These are phyloP conservation scores for Penicillium crystallinum DNA, from an alignment of 495 filamentous ascomycete species.

Conservation along the genomic window DNA sequence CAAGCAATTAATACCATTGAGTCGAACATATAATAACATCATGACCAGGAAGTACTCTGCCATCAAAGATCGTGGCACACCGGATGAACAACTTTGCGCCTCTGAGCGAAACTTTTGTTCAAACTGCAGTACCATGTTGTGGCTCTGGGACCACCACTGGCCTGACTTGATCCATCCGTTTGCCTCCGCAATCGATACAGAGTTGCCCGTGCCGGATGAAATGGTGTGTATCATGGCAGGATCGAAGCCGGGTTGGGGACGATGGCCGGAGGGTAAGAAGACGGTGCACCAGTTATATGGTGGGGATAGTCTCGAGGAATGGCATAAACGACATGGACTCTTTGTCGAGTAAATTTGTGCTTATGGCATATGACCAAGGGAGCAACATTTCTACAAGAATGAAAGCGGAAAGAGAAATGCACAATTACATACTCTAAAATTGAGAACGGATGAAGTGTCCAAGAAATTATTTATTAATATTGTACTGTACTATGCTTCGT, in stretches of 20 bases:
- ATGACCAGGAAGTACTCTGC: constrained; percentile 46
- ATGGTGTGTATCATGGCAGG: constrained; percentile 48
- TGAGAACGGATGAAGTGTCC: background rate
- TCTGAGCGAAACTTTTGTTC: constrained; percentile 52
- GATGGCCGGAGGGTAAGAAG: constrained; percentile 50
- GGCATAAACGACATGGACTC: constrained; percentile 46
- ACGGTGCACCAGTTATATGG: constrained; percentile 39
- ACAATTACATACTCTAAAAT: background rate
- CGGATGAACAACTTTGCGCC: constrained; percentile 34
- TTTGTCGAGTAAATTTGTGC: constrained; percentile 19
- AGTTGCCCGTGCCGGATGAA: constrained; percentile 45
- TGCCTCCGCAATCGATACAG: constrained; percentile 52
- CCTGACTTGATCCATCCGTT: constrained; percentile 55
- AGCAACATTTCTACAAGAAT: no score
- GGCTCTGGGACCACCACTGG: constrained; percentile 47
- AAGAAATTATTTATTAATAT: constrained; percentile 4
- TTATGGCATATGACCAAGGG: no score
- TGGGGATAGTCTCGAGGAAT: constrained; percentile 44
- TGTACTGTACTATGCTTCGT: background rate
- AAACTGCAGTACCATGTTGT: constrained; percentile 48
- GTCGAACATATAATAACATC: background rate
- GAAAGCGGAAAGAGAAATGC: background rate
- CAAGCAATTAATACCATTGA: background rate
- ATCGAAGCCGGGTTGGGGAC: constrained; percentile 48
- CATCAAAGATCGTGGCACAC: constrained; percentile 46